Evolutionary conservation across 352 stramenopile species (phyloP), one percentile per base, ranked within the genome.

Genomic region (Pythium myriotylum): DNA sequence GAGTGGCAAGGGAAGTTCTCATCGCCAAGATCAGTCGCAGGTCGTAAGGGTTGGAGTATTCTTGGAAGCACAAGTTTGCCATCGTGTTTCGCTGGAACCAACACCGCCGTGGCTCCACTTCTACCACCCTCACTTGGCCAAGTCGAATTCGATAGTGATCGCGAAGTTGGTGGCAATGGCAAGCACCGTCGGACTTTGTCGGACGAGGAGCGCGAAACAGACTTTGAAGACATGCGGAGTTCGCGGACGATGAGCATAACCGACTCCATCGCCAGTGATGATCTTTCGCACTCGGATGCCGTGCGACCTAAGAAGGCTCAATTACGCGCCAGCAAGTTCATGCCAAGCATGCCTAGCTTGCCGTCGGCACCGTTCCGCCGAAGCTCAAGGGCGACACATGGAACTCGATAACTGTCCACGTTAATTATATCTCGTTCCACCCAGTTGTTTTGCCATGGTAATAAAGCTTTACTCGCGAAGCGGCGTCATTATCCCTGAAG

Each of bases 191-290:
- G 40, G 9, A 27, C 27, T 4, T 24, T 24, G 12, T 59, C 39
- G 1, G 62, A 57, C 33, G 54, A 64, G 16, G 54, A 64, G 17
- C 54, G 62, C 17, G 62, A 70, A 49, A 65, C 54, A 14, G 62
- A 70, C 41, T 14, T 65, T 1, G 62, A 70, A 23, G 62, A 70
- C 49, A 65, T 65, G 62, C 62, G 62, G 29, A 69, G 54, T 49
- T 57, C 37, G 7, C 54, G 62, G 5, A 70, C 62, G n/a, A 16
- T 70, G 4, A 70, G 62, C 12, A 41, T 65, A 6, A 70, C 54
- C 2, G 62, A 70, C 26, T 68, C 61, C 37, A n/a, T 53, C 16
- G 46, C 50, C 17, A 14, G 26, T 16, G 42, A 63, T 16, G 61
- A 63, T 4, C 2, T 32, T 12, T 8, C 59, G 24, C 35, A 45